Evolutionary conservation across 108 stramenopile species (phyloP).

Genomic region (Schizochytrium sp.): DNA sequence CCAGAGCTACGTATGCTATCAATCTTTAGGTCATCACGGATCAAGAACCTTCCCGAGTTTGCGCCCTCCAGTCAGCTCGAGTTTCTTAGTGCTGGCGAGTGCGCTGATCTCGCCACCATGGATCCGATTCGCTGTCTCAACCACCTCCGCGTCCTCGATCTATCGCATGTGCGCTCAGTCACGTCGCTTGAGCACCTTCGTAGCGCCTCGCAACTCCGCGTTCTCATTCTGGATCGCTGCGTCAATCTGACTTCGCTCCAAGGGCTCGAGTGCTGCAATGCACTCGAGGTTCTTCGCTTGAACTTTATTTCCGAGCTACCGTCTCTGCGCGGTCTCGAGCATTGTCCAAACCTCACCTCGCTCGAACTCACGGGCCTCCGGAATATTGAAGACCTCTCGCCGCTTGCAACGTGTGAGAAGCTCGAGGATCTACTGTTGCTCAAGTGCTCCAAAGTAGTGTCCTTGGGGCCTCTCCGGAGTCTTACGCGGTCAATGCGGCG

Average conservation of each 20-base stretch:
- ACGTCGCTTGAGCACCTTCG: not conserved
- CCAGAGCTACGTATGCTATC: not conserved
- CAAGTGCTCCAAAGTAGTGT: not conserved
- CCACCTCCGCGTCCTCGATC: not conserved
- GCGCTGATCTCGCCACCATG: not conserved
- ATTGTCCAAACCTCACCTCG: not conserved
- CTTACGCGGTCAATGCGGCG: not conserved
- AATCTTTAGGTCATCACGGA: not conserved
- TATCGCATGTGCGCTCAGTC: not conserved
- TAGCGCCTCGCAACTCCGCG: not conserved
- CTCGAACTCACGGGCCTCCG: not conserved
- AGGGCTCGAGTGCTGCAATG: not conserved
- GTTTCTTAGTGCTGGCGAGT: not conserved
- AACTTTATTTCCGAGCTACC: not conserved
- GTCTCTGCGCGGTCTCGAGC: not conserved
- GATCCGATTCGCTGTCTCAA: not conserved
- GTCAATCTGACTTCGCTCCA: not conserved
- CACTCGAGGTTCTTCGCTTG: not conserved
- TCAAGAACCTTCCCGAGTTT: not conserved
- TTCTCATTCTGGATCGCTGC: not conserved
- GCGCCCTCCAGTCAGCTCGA: not conserved
- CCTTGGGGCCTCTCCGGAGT: not conserved
- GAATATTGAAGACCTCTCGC: not conserved
- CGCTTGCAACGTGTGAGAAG: not conserved
- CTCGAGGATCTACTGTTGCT: not conserved